phyloP scores from a whole-genome alignment of 257 asterid species.

The Thymus quinquecostatus region DNA sequence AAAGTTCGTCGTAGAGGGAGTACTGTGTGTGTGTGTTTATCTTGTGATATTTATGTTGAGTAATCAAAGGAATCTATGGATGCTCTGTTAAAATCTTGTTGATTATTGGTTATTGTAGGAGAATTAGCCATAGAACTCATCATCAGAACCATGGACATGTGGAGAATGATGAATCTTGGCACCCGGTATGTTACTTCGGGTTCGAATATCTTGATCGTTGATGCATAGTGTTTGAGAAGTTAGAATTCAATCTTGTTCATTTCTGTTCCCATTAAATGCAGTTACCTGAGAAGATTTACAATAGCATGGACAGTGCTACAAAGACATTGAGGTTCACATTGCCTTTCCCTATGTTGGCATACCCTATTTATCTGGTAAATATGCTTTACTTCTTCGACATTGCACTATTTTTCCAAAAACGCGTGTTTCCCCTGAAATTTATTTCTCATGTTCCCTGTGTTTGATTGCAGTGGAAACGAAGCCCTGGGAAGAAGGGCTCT shows the following conservation, averaged over 20 bases:
- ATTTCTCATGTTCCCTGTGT: not conserved
- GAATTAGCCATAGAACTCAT: slow-evolving; percentile 96
- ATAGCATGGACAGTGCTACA: slow-evolving; percentile 56
- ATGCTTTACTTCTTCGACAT: not conserved
- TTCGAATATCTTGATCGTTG: not conserved
- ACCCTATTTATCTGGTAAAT: slow-evolving; percentile 81
- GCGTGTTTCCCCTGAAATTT: not conserved
- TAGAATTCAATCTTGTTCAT: not conserved
- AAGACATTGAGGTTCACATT: slow-evolving; percentile 75
- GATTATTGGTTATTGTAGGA: slow-evolving; percentile 49
- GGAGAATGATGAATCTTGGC: slow-evolving; percentile 96
- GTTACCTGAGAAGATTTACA: slow-evolving; percentile 68
- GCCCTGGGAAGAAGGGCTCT: slow-evolving; percentile 56
- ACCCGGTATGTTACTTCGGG: slow-evolving; percentile 55
- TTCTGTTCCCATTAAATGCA: slow-evolving; percentile 22
- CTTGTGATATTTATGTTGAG: not conserved
- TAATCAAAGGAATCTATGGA: not conserved
- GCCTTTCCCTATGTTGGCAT: slow-evolving; percentile 93
- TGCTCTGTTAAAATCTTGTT: not conserved
- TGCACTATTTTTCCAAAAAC: not conserved
- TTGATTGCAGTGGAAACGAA: slow-evolving; percentile 46
- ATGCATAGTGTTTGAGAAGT: not conserved
- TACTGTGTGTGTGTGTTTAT: not conserved
- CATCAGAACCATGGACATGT: slow-evolving; percentile 99
- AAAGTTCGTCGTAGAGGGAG: too few species aligned